Evolutionary conservation across 2,329 filamentous ascomycete species (phyloP).

Genomic region (Trichoderma guizhouense): DNA sequence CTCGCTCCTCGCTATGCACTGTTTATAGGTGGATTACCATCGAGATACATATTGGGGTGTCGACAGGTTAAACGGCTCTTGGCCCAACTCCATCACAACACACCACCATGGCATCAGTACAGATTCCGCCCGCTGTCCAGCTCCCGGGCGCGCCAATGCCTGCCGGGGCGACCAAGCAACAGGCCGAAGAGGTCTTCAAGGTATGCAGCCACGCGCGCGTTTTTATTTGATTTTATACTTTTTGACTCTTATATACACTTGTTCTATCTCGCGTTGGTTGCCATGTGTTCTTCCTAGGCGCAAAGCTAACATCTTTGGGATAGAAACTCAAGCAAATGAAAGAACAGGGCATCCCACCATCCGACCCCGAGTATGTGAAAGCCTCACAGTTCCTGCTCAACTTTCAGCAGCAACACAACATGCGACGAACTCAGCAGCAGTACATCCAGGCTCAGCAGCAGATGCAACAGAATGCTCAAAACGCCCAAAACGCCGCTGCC

Average conservation of each 20-base stretch:
- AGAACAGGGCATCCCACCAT: constrained; percentile 72
- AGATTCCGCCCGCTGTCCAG: constrained; percentile 66
- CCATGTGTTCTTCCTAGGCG: background rate
- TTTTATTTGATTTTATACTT: background rate
- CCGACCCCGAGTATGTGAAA: constrained; percentile 85
- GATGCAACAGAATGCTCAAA: constrained; percentile 40
- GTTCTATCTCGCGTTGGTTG: constrained; percentile 1
- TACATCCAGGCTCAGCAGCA: constrained; percentile 39
- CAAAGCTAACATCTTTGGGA: background rate
- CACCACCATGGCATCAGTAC: constrained; percentile 73
- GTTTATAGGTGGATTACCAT: constrained; percentile 29
- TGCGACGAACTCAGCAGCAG: constrained; percentile 47
- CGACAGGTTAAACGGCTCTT: constrained; percentile 13
- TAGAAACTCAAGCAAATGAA: constrained; percentile 92
- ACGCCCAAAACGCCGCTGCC: constrained; percentile 41
- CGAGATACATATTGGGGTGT: constrained; percentile 27
- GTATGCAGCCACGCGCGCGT: constrained; percentile 43
- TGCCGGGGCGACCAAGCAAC: constrained; percentile 68
- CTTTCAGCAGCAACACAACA: constrained; percentile 64
- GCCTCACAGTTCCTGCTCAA: constrained; percentile 69
- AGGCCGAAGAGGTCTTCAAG: constrained; percentile 70
- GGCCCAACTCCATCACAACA: constrained; percentile 23
- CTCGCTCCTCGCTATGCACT: constrained; percentile 39
- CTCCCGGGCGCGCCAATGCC: constrained; percentile 62
- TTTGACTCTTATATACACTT: background rate